Percentiles rank a stretch among this genome's conserved stretches.
phyloP scores from a whole-genome alignment of 2,329 filamentous ascomycete species.

The Exophiala phaeomuriformis region DNA sequence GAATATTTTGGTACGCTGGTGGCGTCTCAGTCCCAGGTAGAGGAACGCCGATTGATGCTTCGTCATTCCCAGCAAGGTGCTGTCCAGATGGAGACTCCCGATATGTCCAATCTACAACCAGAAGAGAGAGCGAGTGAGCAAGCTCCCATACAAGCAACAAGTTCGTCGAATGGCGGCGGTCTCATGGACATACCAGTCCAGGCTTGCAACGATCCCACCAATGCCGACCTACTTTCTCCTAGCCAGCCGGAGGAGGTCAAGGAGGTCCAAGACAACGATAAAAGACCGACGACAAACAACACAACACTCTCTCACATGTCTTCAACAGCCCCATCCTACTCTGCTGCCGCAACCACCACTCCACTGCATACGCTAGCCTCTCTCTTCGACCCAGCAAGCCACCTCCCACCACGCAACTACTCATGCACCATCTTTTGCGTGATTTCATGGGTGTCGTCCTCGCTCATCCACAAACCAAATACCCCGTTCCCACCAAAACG shows the following conservation, averaged over 20 bases:
- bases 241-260: too few species aligned
- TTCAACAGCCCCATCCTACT: background rate
- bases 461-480: constrained; percentile 23
- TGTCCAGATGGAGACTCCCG: too few species aligned
- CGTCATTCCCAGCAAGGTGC: constrained; percentile 8
- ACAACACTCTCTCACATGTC: too few species aligned
- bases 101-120: too few species aligned
- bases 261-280: too few species aligned
- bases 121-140: background rate
- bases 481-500: constrained; percentile 29
- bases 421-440: constrained; percentile 27
- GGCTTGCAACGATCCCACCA: too few species aligned
- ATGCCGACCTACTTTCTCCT: too few species aligned
- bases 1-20: constrained; percentile 20
- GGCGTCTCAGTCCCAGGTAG: constrained; percentile 9
- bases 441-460: constrained; percentile 28
- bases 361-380: constrained; percentile 23
- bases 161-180: background rate
- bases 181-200: too few species aligned
- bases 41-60: constrained; percentile 16
- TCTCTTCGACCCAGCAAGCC: constrained; percentile 16
- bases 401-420: constrained; percentile 27
- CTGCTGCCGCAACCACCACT: background rate
- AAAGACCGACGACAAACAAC: too few species aligned
- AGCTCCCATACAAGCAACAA: background rate